Evolutionary conservation across 2,329 filamentous ascomycete species (phyloP), one percentile per base, ranked within the genome.

Genomic region (Lecanicillium sp.): DNA sequence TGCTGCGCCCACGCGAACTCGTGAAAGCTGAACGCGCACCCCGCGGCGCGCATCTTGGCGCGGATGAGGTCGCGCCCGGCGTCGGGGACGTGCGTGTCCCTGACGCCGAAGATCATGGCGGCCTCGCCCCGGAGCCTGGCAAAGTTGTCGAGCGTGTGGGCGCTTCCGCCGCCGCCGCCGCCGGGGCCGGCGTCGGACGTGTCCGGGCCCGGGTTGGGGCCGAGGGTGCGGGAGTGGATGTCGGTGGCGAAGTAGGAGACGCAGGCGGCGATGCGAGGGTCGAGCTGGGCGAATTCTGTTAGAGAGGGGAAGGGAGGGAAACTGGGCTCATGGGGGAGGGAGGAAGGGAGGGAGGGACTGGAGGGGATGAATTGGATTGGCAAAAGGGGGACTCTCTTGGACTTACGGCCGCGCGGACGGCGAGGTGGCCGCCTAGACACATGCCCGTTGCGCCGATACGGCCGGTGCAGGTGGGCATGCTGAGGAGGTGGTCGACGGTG

Each of bases 1-100:
- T 95, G 90, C 67, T 95, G 90, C 3, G 90, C 90, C 81, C 88
- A 91, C n/a, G 88, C 87, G 55, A 87, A 82, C 69, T 96, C 90
- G 67, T 93, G 89, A 64, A 88, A 95, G 61, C 81, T 85, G 60
- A 91, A 90, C 9, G 77, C 73, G 5, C 84, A 77, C 9, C 84
- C 85, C 5, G 83, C 80, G 19, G 88, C 87, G 58, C 90, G 82
- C 58, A 95, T 73, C 52, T 88, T 90, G 63, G 80, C 80, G 50
- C 90, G 80, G 63, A 95, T 93, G 55, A 94, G 67, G 66, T 95
- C 89, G 15, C 90, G 77, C 2, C 90, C 90, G 33, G 79, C 79
- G 30, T 88, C 81, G 2, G 89, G 88, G 12, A 96, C 90, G 65
- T 96, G 90, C 50, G 83, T 95, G 65, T 96, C 90, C 63, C 86